These are phyloP conservation scores for Styphnolobium japonicum DNA, from an alignment of 306 rosid species.

Conservation along the genomic window DNA sequence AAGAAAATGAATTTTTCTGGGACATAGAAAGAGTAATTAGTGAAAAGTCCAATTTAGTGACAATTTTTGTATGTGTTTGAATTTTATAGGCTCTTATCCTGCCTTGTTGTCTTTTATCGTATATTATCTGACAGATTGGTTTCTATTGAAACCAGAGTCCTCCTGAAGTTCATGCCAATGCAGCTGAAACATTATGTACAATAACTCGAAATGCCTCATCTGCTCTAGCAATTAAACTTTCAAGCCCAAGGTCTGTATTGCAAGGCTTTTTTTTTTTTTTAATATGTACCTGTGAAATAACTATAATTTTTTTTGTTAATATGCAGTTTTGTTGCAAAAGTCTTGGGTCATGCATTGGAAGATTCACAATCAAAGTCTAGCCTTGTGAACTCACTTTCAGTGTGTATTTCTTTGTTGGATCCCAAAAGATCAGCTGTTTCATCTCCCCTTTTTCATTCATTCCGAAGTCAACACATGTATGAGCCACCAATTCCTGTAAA, in stretches of 20 bases:
- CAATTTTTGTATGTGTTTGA: not conserved
- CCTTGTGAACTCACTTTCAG: conserved; percentile 89
- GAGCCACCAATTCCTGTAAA: conserved; percentile 76
- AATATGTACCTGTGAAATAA: not conserved
- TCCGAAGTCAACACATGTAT: conserved; percentile 83
- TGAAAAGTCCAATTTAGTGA: conserved; percentile 2
- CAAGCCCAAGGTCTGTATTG: conserved; percentile 81
- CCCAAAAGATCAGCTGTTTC: conserved; percentile 71
- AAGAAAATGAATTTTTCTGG: not conserved
- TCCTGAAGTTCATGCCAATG: conserved; percentile 96
- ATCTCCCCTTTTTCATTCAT: conserved; percentile 80
- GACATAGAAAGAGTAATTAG: not conserved
- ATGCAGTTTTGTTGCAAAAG: conserved; percentile 80
- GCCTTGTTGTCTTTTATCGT: not conserved
- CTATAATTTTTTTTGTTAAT: not conserved
- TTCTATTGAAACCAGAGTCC: conserved; percentile 60
- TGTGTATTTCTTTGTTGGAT: conserved; percentile 94
- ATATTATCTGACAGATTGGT: conserved; percentile 26
- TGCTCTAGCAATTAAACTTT: conserved; percentile 82
- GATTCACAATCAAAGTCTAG: conserved; percentile 76
- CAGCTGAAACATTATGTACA: conserved; percentile 88
- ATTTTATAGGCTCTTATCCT: not conserved
- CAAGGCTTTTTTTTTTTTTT: not conserved
- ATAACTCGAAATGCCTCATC: conserved; percentile 86
- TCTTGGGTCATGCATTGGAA: conserved; percentile 88